Evolutionary conservation across 208 protist genomes (phyloP), one percentile per base, ranked within the genome.

Genomic region (Trypanosoma mega): DNA sequence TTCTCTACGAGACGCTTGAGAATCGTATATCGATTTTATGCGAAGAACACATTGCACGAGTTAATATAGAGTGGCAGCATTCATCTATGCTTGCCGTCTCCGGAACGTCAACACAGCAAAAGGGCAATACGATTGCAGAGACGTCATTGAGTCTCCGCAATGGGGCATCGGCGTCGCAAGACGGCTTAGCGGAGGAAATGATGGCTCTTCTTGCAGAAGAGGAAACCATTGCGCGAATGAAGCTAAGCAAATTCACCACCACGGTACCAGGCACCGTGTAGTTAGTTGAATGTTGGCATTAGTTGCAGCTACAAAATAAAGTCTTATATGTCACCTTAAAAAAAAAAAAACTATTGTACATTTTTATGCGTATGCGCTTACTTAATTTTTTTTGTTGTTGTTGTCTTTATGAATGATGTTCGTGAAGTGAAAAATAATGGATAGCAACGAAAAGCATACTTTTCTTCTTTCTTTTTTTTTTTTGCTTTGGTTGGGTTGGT

Each of bases 211-310:
- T 60, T 5, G 36, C 21, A 14, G 54, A 60, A n/a, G 54, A 60
- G 24, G 54, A 60, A 39, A 34, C 26, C 8, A n/a, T 48, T 11
- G 54, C 39, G 26, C 54, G 54, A 2, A 47, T 60, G 41, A 60
- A 60, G 41, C 31, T 60, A 3, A 41, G 36, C 12, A 60, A 49
- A 18, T 60, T 48, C 18, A 36, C 26, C 1, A n/a, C 20, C 4
- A 48, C 11, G 36, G 24, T 12, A 39, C 12, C 34, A 6, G 12
- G 34, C 34, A 12, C 34, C 12, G 6, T 12, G n/a, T n/a, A n/a
- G n/a, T n/a, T n/a, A n/a, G n/a, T n/a, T n/a, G n/a, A n/a, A n/a
- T n/a, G n/a, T n/a, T n/a, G n/a, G n/a, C n/a, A n/a, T n/a, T n/a
- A n/a, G n/a, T n/a, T n/a, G n/a, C n/a, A n/a, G n/a, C n/a, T n/a